Conservation (phyloP, 225 moss, liverwort and hornwort genomes). For the Marchantia polymorpha region DNA sequence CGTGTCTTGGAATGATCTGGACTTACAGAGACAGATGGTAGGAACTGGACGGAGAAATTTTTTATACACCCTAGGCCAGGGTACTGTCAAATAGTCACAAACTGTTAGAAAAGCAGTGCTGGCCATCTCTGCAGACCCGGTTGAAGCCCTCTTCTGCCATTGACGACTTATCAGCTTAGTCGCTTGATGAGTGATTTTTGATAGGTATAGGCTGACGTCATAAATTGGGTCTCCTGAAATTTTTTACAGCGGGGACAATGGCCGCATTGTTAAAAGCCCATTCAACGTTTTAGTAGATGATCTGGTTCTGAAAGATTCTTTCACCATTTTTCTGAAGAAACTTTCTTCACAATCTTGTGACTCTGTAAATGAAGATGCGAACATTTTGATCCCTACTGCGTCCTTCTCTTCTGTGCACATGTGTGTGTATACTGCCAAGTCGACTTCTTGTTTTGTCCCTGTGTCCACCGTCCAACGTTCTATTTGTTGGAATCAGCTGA, state of each 20-base stretch:
- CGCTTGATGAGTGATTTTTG: constrained; percentile 5
- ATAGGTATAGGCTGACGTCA: constrained; percentile 10
- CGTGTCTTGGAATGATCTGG: constrained; percentile 12
- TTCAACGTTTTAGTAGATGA: constrained; percentile 16
- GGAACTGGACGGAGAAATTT: constrained; percentile 10
- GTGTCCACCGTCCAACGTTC: too few relatives aligned
- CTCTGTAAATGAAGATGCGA: constrained; percentile 17
- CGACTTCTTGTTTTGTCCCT: too few relatives aligned
- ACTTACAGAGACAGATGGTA: constrained; percentile 7
- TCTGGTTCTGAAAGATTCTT: constrained; percentile 17
- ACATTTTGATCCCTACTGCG: not conserved
- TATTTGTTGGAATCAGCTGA: too few relatives aligned
- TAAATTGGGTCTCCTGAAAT: constrained; percentile 13
- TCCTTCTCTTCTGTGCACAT: not conserved
- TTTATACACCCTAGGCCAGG: constrained; percentile 4
- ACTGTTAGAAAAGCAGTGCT: not conserved
- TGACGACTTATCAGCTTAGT: constrained; percentile 3
- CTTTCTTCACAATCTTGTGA: constrained; percentile 25
- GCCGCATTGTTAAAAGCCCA: constrained; percentile 17
- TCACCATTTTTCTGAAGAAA: constrained; percentile 25
- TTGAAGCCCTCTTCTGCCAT: not conserved
- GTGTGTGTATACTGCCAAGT: not conserved
- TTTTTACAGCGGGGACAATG: constrained; percentile 8
- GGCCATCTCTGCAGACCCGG: constrained; percentile 2
- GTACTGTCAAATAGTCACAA: constrained; percentile 17